Evolutionary conservation across 225 moss, liverwort and hornwort species (phyloP), one percentile per base, ranked within the genome.

Genomic region (Sphagnum contortum): DNA sequence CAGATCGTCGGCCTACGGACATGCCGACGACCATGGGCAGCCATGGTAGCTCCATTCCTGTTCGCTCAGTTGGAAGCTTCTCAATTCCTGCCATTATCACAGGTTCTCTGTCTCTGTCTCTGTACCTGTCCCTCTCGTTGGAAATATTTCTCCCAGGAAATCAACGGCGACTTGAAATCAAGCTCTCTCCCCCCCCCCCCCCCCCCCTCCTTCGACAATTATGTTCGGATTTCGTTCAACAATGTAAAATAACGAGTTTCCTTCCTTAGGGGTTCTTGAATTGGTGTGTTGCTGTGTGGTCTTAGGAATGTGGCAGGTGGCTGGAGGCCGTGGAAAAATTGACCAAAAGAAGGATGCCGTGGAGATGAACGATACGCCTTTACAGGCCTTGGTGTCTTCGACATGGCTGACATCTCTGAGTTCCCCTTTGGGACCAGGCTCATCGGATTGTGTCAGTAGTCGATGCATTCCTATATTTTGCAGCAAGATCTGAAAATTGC

Each of bases 371-470:
- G 73, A 5, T 84, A 81, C 64, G 81, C 80, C 57, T 81, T 74
- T 56, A 71, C 84, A 9, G 81, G 84, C 10, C 75, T 84, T 9
- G 78, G 77, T 12, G 78, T 84, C 64, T 84, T 84, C 48, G 84
- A 84, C 75, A 68, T 84, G 84, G 84, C 81, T 68, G 84, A 84
- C 67, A 81, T 81, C 65, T 84, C 80, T 84, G 63, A 73, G 80
- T 60, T 53, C 49, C n/a, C n/a, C n/a, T n/a, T n/a, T n/a, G n/a
- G n/a, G n/a, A n/a, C n/a, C n/a, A n/a, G n/a, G n/a, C n/a, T n/a
- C n/a, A n/a, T n/a, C n/a, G n/a, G n/a, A n/a, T n/a, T n/a, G n/a
- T n/a, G n/a, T n/a, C n/a, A n/a, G n/a, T n/a, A n/a, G n/a, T n/a
- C n/a, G n/a, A n/a, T n/a, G n/a, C n/a, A n/a, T n/a, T n/a, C 13